A percentile compares a stretch with the other conserved stretches of the same genome.
Evolutionary conservation across 371 early-diverging fungal genomes (phyloP).

Genomic region (Mucor irregularis): DNA sequence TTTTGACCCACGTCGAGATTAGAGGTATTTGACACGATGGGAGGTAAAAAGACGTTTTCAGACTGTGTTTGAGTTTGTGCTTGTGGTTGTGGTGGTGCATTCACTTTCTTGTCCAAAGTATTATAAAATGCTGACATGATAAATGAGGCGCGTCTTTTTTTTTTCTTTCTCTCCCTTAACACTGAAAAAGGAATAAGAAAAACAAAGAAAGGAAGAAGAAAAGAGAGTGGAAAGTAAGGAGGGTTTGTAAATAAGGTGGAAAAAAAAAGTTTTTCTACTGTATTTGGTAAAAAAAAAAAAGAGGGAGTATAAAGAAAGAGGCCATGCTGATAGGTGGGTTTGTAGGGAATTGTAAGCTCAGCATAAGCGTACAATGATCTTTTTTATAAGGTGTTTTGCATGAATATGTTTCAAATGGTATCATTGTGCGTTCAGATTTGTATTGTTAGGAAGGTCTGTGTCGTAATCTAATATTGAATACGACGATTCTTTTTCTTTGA

Average conservation of each 20-base stretch:
- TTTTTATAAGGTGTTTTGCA: no score
- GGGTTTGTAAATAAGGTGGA: background rate
- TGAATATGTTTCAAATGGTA: no score
- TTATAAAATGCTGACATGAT: conserved; percentile 2
- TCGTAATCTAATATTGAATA: no score
- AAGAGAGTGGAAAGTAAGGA: background rate
- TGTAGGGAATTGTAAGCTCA: no score
- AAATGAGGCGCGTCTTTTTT: no score
- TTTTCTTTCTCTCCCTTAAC: background rate
- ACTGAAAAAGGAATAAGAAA: background rate
- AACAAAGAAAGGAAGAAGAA: background rate
- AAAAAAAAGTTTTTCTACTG: background rate
- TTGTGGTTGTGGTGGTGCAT: background rate
- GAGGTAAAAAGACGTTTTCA: conserved; percentile 7
- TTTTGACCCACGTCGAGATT: conserved; percentile 17
- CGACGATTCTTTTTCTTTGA: no score
- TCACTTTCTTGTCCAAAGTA: background rate
- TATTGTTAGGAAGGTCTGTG: no score
- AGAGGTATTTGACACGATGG: conserved; percentile 1
- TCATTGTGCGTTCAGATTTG: no score
- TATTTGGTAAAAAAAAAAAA: background rate
- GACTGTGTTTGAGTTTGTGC: background rate
- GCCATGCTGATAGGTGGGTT: no score
- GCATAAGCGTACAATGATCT: no score
- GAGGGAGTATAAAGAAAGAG: no score